Evolutionary conservation across 805 yeast species (phyloP), one percentile per base, ranked within the genome.

Genomic region (Candida andamanensis): DNA sequence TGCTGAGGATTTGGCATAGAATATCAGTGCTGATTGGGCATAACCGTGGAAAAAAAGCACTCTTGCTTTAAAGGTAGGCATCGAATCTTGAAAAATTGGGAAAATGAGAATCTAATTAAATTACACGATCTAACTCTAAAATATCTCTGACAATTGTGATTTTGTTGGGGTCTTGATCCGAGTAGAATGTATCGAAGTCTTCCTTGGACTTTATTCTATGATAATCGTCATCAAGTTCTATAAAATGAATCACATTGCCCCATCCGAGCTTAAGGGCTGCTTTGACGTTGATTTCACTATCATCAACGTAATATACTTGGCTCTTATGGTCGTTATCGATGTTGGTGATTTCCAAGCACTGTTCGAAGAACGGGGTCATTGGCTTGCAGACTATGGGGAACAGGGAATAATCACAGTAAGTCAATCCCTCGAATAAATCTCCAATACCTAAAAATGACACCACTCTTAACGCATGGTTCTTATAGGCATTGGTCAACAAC

Each of bases 401-500:
- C 30, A 64, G 49, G 29, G 76, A 64, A 52, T 92, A 92, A 60
- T 92, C 95, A 60, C 98, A 92, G 58, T 65, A 90, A 1, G 97
- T 86, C 44, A 92, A 70, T 0, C 98, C 98, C 44, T 90, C 97
- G 52, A 92, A 89, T 33, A 86, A 52, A 53, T 89, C 96, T n/a
- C 90, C 97, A 17, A 90, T 55, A 2, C 96, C 97, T 29, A 90
- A 63, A 29, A 90, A 65, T 26, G 78, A 70, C 13, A 87, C 69
- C 18, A 86, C 95, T 30, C 97, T 69, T 27, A 78, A 47, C 0
- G 90, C 98, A 58, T 90, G 98, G 49, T 77, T 86, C 52, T 80
- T 79, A 61, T 90, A 90, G 2, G 98, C 97, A 54, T 90, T 90
- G 4, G 98, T 90, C 49, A 86, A 83, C 26, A 92, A 69, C 98